These are phyloP conservation scores for Trichoderma brevicompactum DNA, from an alignment of 2,329 filamentous ascomycete genomes.

Conservation along the genomic window DNA sequence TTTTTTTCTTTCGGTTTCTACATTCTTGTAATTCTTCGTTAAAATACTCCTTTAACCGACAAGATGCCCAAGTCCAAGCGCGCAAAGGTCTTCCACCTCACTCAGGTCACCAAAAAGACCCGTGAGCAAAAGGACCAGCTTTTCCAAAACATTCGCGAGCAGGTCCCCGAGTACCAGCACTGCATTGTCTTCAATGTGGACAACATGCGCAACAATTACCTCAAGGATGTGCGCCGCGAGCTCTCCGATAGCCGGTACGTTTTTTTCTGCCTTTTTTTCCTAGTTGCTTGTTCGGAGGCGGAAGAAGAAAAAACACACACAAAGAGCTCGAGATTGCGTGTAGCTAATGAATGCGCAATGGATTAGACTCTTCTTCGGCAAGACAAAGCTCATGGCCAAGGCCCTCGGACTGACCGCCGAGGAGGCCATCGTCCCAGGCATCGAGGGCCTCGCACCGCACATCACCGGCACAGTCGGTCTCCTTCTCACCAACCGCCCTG, in stretches of 20 bases:
- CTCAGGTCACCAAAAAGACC: constrained; percentile 89
- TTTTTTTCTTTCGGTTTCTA: not conserved
- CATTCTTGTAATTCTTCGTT: not conserved
- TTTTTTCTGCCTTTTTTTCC: constrained; percentile 12
- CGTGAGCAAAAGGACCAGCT: constrained; percentile 90
- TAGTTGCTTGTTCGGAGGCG: too few relatives aligned
- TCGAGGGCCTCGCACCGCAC: constrained; percentile 70
- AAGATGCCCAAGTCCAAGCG: constrained; percentile 97
- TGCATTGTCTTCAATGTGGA: constrained; percentile 93
- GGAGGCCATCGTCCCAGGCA: constrained; percentile 79
- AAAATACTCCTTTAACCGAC: constrained; percentile 34
- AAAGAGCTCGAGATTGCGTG: not conserved
- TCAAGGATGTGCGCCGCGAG: constrained; percentile 87
- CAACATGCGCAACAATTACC: constrained; percentile 97
- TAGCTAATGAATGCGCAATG: not conserved
- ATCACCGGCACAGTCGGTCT: constrained; percentile 85
- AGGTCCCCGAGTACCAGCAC: constrained; percentile 82
- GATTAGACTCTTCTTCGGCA: constrained; percentile 90
- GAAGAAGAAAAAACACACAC: not conserved
- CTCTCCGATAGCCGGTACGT: constrained; percentile 81
- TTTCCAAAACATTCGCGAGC: constrained; percentile 85
- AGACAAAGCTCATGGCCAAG: constrained; percentile 98
- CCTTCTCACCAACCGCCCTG: constrained; percentile 81
- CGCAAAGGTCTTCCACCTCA: constrained; percentile 84
- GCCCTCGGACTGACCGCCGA: constrained; percentile 80